Evolutionary conservation across 169 alveolate species (phyloP), one percentile per base, ranked within the genome.

Genomic region (Sarcocystis neurona): DNA sequence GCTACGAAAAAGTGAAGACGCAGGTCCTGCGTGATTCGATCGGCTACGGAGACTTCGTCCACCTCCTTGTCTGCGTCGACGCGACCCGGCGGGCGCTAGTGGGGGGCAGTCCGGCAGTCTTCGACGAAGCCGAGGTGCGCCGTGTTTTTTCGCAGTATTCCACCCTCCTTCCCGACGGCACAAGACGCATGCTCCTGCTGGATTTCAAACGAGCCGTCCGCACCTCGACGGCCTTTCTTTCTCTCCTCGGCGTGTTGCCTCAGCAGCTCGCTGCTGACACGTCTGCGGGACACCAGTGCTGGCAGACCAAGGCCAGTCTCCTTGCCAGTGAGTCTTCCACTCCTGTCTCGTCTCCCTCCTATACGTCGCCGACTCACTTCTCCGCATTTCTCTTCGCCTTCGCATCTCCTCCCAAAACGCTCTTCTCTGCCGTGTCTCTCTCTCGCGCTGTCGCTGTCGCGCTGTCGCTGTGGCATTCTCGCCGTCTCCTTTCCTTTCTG

Each of bases 31-130:
- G 82, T 32, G 82, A 72, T 39, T 46, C 88, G 34, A 47, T 87
- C 75, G 91, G 91, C 72, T 48, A 79, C n/a, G 89, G 80, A 6
- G 92, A 89, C 53, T 89, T 80, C 79, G 78, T 89, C 27, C 72
- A 56, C 74, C 75, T 79, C 79, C 79, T 79, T 2, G 63, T 53
- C 41, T 79, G 92, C 68, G 82, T 89, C 74, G 85, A 79, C 46
- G 88, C 84, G n/a, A 47, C 89, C 23, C 85, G 92, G 58, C 78
- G 72, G 58, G 89, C 89, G 23, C 66, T 79, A 78, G 53, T 89
- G 39, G 92, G 92, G 27, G 89, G 85, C 30, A 58, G 60, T 23
- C 79, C 72, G 43, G 48, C 53, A 12, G 20, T 58, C 88, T 85
- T 48, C 10, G 37, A 87, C 6, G 91, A 78, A 53, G 82, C 60